Base-by-base conservation (phyloP, 2,329 filamentous ascomycete genomes). In the Epichloe sylvatica region DNA sequence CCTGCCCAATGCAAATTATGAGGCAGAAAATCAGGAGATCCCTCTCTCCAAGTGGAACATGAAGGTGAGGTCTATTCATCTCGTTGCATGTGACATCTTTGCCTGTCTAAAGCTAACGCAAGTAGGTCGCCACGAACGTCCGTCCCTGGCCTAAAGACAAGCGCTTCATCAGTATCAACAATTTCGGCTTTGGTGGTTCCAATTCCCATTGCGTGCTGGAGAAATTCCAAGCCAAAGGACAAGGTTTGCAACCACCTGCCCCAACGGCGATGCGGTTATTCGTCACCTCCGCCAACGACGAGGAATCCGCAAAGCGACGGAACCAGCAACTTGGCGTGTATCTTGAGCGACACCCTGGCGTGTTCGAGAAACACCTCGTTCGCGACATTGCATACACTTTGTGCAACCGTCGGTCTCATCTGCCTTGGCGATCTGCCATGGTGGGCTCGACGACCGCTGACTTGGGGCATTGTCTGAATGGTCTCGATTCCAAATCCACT, bases 131-230 rank as follows among this genome's bases (percentile, higher is more conserved):
- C 23, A 43, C 23, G 15, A 30, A 4, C 12, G 21, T 30, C 23
- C 62, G 67, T 1, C 72, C 70, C 0, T 75, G 71, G 68, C 73
- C 71, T 0, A 64, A 61, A 42, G 65, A 66, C 41, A 75, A 75
- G 64, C 70, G 69, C 53, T 72, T 70, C 55, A 67, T 74, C 51
- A 74, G 71, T 53, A 63, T 76, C 51, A 75, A 75, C 59, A 69
- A 64, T 51, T 75, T 75, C 47, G 71, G 71, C 2, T 73, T 69
- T 40, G 70, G 69, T 19, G 70, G 65, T 41, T 68, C 70, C 13
- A 74, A 74, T 54, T 68, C 67, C 4, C 71, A 73, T 54, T 62
- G 63, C 1, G 64, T 74, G 2, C 55, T 71, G 9, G 64, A 67
- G 50, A 49, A 52, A 6, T 42, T 46, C 8, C 52, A 54, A 2